phyloP scores from a whole-genome alignment of 345 rosid genomes.

The Gossypium raimondii region DNA sequence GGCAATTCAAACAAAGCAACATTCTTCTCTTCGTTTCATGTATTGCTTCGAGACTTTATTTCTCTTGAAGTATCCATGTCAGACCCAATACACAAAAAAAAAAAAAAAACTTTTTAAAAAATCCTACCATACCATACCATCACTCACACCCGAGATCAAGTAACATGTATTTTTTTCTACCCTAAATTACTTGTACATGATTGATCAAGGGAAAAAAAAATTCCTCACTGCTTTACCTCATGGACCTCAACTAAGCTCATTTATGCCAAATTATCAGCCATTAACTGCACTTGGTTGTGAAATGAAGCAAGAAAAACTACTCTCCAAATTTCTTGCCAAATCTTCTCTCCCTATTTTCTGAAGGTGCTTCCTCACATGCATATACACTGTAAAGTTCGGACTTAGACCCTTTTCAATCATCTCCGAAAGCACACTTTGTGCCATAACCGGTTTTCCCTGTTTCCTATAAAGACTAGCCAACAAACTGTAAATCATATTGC shows the following conservation, averaged over 20 bases:
- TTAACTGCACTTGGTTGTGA: conserved; percentile 7
- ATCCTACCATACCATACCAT: too few relatives aligned
- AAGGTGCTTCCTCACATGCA: conserved; percentile 31
- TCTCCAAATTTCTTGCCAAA: conserved; percentile 26
- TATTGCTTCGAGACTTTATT: neutral
- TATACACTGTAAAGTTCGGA: conserved; percentile 34
- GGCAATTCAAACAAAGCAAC: neutral
- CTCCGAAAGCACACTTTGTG: conserved; percentile 38
- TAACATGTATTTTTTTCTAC: too few relatives aligned
- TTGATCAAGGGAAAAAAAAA: neutral
- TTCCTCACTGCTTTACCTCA: neutral
- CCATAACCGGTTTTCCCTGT: conserved; percentile 26
- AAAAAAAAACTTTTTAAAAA: too few relatives aligned
- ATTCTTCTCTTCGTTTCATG: neutral
- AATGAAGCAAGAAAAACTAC: conserved; percentile 20
- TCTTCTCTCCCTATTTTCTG: conserved; percentile 25
- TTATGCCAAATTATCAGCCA: conserved; percentile 10
- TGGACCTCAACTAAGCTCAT: neutral
- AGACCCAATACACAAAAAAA: too few relatives aligned
- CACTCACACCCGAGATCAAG: too few relatives aligned
- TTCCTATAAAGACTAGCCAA: conserved; percentile 44
- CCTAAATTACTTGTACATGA: neutral
- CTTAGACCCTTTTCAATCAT: conserved; percentile 50
- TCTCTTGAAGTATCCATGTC: too few relatives aligned
- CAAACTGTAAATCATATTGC: conserved; percentile 32